These are phyloP conservation scores for Russula lepida DNA, from an alignment of 768 basidiomycete species.

Conservation along the genomic window DNA sequence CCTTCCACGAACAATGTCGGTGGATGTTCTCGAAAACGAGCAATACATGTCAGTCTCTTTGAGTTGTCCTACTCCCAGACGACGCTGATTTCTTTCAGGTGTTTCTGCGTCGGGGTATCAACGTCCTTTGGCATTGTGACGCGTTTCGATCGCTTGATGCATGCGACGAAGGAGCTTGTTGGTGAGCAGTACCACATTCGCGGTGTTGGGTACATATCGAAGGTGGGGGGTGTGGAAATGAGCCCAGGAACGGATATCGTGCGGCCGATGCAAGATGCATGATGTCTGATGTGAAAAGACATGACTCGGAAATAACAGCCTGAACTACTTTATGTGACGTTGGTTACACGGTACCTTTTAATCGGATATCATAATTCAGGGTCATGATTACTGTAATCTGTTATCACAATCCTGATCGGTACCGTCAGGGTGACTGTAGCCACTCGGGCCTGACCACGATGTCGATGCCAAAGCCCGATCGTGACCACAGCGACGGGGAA, in stretches of 20 bases:
- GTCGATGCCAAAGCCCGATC: background rate
- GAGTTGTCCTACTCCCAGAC: background rate
- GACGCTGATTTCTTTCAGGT: conserved; percentile 30
- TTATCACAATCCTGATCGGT: too few relatives aligned
- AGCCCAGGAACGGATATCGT: conserved; percentile 28
- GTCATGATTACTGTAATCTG: too few relatives aligned
- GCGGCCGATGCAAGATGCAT: conserved; percentile 10
- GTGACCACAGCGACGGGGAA: too few relatives aligned
- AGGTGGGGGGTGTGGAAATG: conserved; percentile 27
- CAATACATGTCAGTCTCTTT: conserved; percentile 62
- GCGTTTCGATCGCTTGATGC: conserved; percentile 67
- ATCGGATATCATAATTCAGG: too few relatives aligned
- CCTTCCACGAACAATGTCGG: conserved; percentile 58
- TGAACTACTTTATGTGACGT: too few relatives aligned
- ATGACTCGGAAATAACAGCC: too few relatives aligned
- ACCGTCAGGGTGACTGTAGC: too few relatives aligned
- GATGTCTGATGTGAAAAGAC: background rate
- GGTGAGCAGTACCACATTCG: conserved; percentile 85
- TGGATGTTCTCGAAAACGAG: conserved; percentile 66
- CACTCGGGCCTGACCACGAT: background rate
- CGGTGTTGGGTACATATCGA: conserved; percentile 39
- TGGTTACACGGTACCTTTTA: too few relatives aligned
- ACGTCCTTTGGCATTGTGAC: conserved; percentile 59
- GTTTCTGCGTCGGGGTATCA: conserved; percentile 66
- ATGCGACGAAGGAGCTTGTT: conserved; percentile 77